Base-by-base conservation (phyloP, 1,139 yeast genomes). In the Hemisphaericaspora xylofermentans region DNA sequence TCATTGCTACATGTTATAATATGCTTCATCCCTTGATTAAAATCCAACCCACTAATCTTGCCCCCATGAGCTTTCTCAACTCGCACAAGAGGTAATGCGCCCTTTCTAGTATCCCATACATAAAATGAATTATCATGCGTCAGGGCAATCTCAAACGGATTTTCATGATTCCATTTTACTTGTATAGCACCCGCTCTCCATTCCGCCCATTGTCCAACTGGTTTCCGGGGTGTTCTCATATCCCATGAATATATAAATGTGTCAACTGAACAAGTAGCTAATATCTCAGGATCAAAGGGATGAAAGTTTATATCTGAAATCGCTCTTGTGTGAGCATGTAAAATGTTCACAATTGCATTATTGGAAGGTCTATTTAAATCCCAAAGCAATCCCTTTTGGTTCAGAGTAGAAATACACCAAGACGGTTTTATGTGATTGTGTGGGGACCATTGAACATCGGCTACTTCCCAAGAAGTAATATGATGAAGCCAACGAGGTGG, bases 401-500 rank as follows among this genome's bases (percentile, higher is more conserved):
- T 93, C 2, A 95, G 86, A 0, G 98, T 89, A 0, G 96, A 87
- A 1, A 91, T 84, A 40, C 94, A 89, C 96, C 97, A 89, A 14
- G 85, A 75, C 0, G 96, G 94, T 48, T 86, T 86, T 0, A 81
- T 74, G 9, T 76, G 72, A 57, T 88, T 95, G 44, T 72, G 77
- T 0, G 98, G 97, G 3, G 95, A 88, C 98, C 98, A 93, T 60
- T 93, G 98, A 1, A 91, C 97, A 59, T 93, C 97, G 0, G 98
- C 97, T 2, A 93, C 98, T 61, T 93, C 98, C 98, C 98, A 94
- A 0, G 95, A 83, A 0, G 98, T 91, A 25, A 82, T 74, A 57
- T 93, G 97, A 43, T 84, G 95, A 21, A 93, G 74, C 89, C 95
- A 88, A 44, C 98, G 68, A 0, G 98, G 98, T 1, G 96, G 89